Percentiles rank a stretch among this genome's conserved stretches.
Conservation (phyloP, 2,329 filamentous ascomycete species). For the Thelonectria olida region DNA sequence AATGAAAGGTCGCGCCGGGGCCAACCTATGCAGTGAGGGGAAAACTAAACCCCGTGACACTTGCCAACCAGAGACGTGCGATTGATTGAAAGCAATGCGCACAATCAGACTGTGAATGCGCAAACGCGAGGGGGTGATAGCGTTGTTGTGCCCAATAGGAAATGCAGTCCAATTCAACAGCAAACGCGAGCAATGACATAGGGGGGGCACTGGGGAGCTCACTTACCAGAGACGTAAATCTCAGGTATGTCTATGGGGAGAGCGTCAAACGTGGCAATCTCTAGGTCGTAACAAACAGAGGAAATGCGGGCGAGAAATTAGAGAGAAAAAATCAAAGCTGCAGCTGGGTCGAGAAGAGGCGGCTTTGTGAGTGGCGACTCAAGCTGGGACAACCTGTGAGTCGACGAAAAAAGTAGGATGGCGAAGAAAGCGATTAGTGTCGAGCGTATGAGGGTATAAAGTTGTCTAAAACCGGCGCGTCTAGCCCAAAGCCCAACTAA, state of each 20-base stretch:
- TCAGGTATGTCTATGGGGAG: constrained; percentile 41
- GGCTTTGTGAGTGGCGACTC: constrained; percentile 34
- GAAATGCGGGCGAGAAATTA: constrained; percentile 25
- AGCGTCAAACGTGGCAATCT: constrained; percentile 40
- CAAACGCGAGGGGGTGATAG: constrained; percentile 1
- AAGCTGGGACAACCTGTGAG: constrained; percentile 32
- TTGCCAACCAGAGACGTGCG: constrained; percentile 15
- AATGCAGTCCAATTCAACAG: constrained; percentile 6
- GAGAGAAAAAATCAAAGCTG: constrained; percentile 26
- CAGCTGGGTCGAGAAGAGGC: constrained; percentile 24
- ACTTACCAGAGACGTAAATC: constrained; percentile 39
- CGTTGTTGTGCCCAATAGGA: constrained; percentile 5
- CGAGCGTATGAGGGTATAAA: constrained; percentile 31
- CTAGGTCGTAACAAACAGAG: constrained; percentile 40
- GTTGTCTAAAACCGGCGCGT: constrained; percentile 52
- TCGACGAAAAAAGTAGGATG: constrained; percentile 28
- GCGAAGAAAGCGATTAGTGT: constrained; percentile 39
- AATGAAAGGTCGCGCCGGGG: constrained; percentile 20
- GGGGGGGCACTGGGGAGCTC: constrained; percentile 11
- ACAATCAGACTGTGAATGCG: constrained; percentile 6
- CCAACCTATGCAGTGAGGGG: constrained; percentile 21
- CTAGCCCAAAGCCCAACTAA: constrained; percentile 48
- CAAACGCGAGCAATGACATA: constrained; percentile 1
- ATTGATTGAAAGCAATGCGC: constrained; percentile 19
- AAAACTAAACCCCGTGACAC: constrained; percentile 26